Base-by-base conservation (phyloP, 1,284 basidiomycete species). In the Lentinus polychrous region DNA sequence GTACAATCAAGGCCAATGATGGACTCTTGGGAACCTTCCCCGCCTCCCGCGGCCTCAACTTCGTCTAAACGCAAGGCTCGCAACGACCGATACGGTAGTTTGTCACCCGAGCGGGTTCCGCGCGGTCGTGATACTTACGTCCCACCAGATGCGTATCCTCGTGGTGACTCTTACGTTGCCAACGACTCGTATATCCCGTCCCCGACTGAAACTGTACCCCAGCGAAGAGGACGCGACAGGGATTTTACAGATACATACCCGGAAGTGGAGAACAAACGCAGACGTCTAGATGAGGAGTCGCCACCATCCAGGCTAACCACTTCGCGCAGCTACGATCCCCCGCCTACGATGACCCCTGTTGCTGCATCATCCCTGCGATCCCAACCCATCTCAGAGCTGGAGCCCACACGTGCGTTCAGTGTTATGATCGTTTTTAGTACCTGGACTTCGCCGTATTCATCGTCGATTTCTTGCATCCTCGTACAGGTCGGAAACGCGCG, bases 331-430 rank as follows among this genome's bases (percentile, higher is more conserved):
- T 45, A 10, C 44, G 11, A 14, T 31, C 7, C 20, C 42, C 8
- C 20, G 23, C 20, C 42, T 10, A 7, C 17, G 14, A 23, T 57
- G 57, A 38, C 45, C 44, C 14, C 50, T 46, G 33, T 49, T 49
- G 12, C 39, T 53, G n/a, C 40, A 49, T 12, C 53, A 52, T 22
- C 60, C 33, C 52, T 34, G 31, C 48, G 36, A 49, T 47, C 55
- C 51, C 43, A 49, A 54, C 43, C 55, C 58, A 32, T 49, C 57
- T 47, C 58, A 62, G 34, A 45, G 54, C 52, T 57, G 56, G 70
- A 74, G 36, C 51, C 45, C 24, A 49, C 52, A 60, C 70, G 72
- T 75, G 69, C 65, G 70, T 73, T 60, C 63, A 54, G 54, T 61
- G 51, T 44, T 55, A 51, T 22, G 56, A 52, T 53, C 64, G 53